Base-by-base conservation (phyloP, 805 yeast genomes). In the Yarrowia sp. region DNA sequence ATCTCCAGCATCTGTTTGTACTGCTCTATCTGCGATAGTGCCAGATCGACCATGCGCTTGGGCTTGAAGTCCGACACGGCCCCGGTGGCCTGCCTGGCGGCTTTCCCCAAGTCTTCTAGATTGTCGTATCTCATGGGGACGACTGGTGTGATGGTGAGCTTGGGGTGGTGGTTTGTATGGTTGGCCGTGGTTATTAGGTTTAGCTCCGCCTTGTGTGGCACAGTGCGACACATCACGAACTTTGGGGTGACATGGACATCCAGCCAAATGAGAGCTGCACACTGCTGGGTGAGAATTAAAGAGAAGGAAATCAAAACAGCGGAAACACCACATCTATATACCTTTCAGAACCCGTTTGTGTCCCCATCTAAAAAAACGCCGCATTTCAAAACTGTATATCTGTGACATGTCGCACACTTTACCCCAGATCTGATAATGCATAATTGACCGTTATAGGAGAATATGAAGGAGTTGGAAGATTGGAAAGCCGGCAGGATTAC, bases 1-100 rank as follows among this genome's bases (percentile, higher is more conserved):
- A 58, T 58, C 51, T 41, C 49, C 63, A 58, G 41, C 49, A 58
- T 41, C 51, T 58, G 63, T n/a, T 58, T 58, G 51, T 58, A 58
- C 63, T 58, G 63, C 51, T 58, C 63, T 8, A 58, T 58, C 40
- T 58, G 63, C 5, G 63, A 41, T 6, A 58, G 63, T 11, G 63
- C 63, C 41, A 41, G 49, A 33, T 58, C 63, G 22, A 58, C 63
- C 51, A 58, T 43, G 41, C 63, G 63, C 24, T 58, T 58, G 38
- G 51, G 49, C 51, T 30, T 28, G 40, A 58, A 54, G 46, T 24
- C 51, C 32, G 63, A 41, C 22, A 43, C 38, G 19, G 63, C 49
- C 10, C 51, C 51, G 30, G 63, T 43, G 4, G 63, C 63, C 51
- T 58, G 51, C 41, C 51, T 12, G 6, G 63, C 63, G n/a, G 63